Evolutionary conservation across 345 rosid genomes (phyloP).

Genomic region (Dovyalis caffra): DNA sequence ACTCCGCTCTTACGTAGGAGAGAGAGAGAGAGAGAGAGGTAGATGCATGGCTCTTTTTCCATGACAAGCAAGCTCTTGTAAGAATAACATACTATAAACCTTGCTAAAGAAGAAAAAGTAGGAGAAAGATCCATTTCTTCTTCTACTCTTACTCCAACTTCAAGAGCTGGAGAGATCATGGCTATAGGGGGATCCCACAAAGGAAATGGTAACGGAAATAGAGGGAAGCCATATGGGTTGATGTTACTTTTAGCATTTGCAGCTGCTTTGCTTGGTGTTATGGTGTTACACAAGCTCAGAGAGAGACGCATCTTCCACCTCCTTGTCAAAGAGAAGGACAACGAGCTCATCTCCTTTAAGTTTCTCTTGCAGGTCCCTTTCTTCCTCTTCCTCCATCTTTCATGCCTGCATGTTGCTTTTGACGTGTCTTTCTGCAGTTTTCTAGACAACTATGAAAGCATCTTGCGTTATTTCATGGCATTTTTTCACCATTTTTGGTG

Average conservation of each 20-base stretch:
- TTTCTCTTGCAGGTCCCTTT: conserved; percentile 53
- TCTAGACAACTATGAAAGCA: conserved; percentile 8
- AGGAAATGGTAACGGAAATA: conserved; percentile 25
- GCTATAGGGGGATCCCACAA: conserved; percentile 36
- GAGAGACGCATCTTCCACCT: conserved; percentile 55
- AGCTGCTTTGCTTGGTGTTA: conserved; percentile 54
- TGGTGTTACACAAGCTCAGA: conserved; percentile 50
- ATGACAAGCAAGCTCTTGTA: conserved; percentile 34
- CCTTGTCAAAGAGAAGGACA: conserved; percentile 46
- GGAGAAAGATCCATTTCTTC: neutral
- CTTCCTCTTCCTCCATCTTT: conserved; percentile 7
- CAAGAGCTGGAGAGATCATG: conserved; percentile 5
- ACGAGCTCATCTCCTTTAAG: conserved; percentile 44
- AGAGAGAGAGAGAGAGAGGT: neutral
- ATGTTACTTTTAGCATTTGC: conserved; percentile 57
- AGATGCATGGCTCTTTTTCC: conserved; percentile 29
- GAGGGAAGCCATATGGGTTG: conserved; percentile 42
- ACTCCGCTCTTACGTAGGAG: neutral
- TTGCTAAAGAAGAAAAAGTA: neutral
- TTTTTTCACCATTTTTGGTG: neutral
- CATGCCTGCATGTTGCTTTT: conserved; percentile 1
- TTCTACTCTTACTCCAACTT: neutral
- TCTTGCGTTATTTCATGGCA: conserved; percentile 9
- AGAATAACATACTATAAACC: neutral
- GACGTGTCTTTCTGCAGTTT: conserved; percentile 24